Evolutionary conservation across 192 early-diverging fungal genomes (phyloP).

Genomic region (Backusella sp.): DNA sequence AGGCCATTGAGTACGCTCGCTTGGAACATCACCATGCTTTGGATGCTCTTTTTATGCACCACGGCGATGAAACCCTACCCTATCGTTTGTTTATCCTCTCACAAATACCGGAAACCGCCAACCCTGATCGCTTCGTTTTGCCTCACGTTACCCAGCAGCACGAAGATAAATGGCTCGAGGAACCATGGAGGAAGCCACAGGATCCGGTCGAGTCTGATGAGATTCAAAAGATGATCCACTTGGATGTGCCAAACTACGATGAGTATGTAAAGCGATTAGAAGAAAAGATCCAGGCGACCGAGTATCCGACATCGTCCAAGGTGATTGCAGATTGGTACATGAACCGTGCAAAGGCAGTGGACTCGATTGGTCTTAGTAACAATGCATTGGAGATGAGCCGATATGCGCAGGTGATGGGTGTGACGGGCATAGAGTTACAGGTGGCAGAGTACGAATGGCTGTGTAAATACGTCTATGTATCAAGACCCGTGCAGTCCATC

Average conservation of each 20-base stretch:
- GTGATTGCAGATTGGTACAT: slow-evolving; percentile 60
- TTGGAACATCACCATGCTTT: slow-evolving; percentile 56
- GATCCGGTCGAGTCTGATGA: slow-evolving; percentile 59
- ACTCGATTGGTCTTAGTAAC: slow-evolving; percentile 49
- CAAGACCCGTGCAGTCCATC: slow-evolving; percentile 35
- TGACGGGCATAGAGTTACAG: slow-evolving; percentile 47
- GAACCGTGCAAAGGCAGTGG: slow-evolving; percentile 53
- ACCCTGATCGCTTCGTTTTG: slow-evolving; percentile 41
- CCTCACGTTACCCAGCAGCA: slow-evolving; percentile 23
- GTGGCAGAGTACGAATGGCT: slow-evolving; percentile 59
- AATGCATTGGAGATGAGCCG: slow-evolving; percentile 55
- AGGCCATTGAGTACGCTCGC: slow-evolving; percentile 58
- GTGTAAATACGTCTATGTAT: slow-evolving; percentile 59
- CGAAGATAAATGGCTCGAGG: slow-evolving; percentile 43
- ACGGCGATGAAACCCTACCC: slow-evolving; percentile 56
- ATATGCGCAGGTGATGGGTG: slow-evolving; percentile 48
- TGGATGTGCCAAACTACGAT: slow-evolving; percentile 32
- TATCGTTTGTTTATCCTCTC: slow-evolving; percentile 59
- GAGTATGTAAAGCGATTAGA: slow-evolving; percentile 37
- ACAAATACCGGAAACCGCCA: slow-evolving; percentile 59
- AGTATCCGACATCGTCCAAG: slow-evolving; percentile 49
- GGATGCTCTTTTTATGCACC: slow-evolving; percentile 59
- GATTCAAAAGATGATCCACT: slow-evolving; percentile 41
- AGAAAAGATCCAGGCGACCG: slow-evolving; percentile 26
- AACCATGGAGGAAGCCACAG: slow-evolving; percentile 54